Percentiles rank a stretch among this genome's conserved stretches.
phyloP scores from a whole-genome alignment of 441 rosid species.

The Adansonia grandidieri region DNA sequence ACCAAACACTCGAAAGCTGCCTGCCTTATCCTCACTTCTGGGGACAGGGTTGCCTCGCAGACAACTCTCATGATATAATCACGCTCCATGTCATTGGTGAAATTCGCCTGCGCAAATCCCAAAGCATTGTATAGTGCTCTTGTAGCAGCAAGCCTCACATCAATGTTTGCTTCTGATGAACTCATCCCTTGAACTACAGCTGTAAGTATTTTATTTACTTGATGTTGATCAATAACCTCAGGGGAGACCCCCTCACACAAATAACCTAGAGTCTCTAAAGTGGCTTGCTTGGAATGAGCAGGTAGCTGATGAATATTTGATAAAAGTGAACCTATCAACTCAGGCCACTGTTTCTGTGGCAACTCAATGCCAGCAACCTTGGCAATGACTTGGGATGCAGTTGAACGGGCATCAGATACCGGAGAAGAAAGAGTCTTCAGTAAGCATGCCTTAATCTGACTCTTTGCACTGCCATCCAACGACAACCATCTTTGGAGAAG shows the following conservation, averaged over 20 bases:
- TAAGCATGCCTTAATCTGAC: slow-evolving; percentile 55
- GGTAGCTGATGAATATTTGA: slow-evolving; percentile 62
- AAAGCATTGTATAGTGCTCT: slow-evolving; percentile 68
- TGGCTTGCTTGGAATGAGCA: slow-evolving; percentile 66
- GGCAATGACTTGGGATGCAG: slow-evolving; percentile 52
- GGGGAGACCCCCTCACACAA: too few relatives aligned
- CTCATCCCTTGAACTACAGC: slow-evolving; percentile 83
- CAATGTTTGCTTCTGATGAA: slow-evolving; percentile 58
- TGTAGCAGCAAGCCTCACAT: slow-evolving; percentile 77
- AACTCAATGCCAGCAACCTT: slow-evolving; percentile 70
- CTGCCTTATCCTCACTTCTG: too few relatives aligned
- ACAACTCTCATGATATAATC: too few relatives aligned
- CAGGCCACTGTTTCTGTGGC: slow-evolving; percentile 78
- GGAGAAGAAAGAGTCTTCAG: slow-evolving; percentile 59
- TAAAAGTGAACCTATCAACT: slow-evolving; percentile 56
- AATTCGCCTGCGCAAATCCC: slow-evolving; percentile 61
- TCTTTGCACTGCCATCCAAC: slow-evolving; percentile 48
- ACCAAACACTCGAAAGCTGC: too few relatives aligned
- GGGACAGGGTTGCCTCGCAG: too few relatives aligned
- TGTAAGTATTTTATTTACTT: slow-evolving; percentile 69
- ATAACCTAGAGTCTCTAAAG: slow-evolving; percentile 62
- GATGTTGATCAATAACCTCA: slow-evolving; percentile 48
- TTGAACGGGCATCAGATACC: slow-evolving; percentile 45
- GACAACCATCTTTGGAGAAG: slow-evolving; percentile 67
- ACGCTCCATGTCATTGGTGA: too few relatives aligned